phyloP scores from a whole-genome alignment of 495 filamentous ascomycete species.

The Xylaria palmicola region DNA sequence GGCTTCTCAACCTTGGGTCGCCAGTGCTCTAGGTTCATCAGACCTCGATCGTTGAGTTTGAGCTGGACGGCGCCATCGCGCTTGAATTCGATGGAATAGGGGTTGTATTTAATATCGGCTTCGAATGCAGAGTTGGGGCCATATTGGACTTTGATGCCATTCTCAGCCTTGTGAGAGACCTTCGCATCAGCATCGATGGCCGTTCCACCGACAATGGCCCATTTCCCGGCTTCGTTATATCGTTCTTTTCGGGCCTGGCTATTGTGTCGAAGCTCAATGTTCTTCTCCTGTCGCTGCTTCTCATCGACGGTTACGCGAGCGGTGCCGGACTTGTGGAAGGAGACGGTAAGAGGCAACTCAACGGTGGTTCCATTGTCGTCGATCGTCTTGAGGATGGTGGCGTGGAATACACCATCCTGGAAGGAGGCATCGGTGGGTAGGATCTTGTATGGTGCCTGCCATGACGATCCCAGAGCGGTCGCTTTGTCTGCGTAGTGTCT shows the following conservation, averaged over 20 bases:
- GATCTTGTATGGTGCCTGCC: conserved; percentile 81
- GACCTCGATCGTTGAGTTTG: conserved; percentile 80
- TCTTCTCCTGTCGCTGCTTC: conserved; percentile 80
- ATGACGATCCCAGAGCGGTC: conserved; percentile 58
- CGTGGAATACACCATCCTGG: conserved; percentile 76
- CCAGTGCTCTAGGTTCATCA: conserved; percentile 96
- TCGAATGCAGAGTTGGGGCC: conserved; percentile 74
- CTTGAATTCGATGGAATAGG: conserved; percentile 83
- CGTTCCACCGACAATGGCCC: conserved; percentile 80
- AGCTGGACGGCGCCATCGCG: conserved; percentile 80
- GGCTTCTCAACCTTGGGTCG: conserved; percentile 76
- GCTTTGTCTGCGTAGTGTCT: conserved; percentile 82
- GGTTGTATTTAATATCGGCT: conserved; percentile 76
- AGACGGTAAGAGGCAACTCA: conserved; percentile 77
- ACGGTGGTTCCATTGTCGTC: conserved; percentile 60
- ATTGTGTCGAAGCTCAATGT: conserved; percentile 80
- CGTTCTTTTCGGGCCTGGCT: conserved; percentile 87
- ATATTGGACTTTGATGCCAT: conserved; percentile 74
- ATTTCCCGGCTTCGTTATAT: conserved; percentile 87
- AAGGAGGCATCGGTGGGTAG: conserved; percentile 68
- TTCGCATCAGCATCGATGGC: conserved; percentile 66
- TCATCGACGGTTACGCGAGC: conserved; percentile 89
- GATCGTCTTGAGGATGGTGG: conserved; percentile 73
- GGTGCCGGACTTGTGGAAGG: conserved; percentile 84
- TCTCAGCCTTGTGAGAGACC: conserved; percentile 54